phyloP scores from a whole-genome alignment of 78 protist genomes.

The Emiliania huxleyi region DNA sequence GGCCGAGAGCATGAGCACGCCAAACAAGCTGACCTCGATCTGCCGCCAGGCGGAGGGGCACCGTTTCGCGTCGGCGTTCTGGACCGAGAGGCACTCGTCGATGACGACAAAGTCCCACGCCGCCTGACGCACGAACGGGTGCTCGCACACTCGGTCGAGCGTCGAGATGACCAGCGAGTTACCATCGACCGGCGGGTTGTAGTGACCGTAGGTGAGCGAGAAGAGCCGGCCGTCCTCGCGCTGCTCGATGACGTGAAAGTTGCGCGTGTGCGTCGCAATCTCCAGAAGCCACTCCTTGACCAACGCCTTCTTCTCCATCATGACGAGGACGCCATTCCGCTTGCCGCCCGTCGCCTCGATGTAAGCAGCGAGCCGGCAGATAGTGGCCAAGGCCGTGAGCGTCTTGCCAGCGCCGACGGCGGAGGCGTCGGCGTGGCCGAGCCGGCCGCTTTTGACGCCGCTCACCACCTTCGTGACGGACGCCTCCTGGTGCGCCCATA shows the following conservation, averaged over 20 bases:
- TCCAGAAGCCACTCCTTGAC: conserved; percentile 22
- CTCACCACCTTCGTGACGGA: background rate
- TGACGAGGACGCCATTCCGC: background rate
- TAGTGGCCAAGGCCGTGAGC: background rate
- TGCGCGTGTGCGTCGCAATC: background rate
- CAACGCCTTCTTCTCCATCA: background rate
- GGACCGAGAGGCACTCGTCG: conserved; percentile 43
- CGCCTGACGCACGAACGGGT: conserved; percentile 12
- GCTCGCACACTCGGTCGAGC: conserved; percentile 19
- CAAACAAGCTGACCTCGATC: conserved; percentile 1
- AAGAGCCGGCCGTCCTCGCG: conserved; percentile 17
- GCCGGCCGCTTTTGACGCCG: background rate
- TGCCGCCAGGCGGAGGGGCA: conserved; percentile 35
- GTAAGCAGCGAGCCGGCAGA: background rate
- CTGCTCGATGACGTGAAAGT: conserved; percentile 20
- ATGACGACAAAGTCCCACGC: conserved; percentile 40
- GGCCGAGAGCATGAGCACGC: conserved; percentile 37
- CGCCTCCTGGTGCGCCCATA: conserved; percentile 15
- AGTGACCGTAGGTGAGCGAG: background rate
- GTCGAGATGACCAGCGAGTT: conserved; percentile 20
- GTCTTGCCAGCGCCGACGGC: conserved; percentile 46
- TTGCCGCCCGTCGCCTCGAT: background rate
- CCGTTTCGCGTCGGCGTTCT: conserved; percentile 20
- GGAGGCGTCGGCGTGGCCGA: conserved; percentile 30
- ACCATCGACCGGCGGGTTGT: background rate